phyloP scores from a whole-genome alignment of 1,284 basidiomycete genomes.

The Athelia sp. region DNA sequence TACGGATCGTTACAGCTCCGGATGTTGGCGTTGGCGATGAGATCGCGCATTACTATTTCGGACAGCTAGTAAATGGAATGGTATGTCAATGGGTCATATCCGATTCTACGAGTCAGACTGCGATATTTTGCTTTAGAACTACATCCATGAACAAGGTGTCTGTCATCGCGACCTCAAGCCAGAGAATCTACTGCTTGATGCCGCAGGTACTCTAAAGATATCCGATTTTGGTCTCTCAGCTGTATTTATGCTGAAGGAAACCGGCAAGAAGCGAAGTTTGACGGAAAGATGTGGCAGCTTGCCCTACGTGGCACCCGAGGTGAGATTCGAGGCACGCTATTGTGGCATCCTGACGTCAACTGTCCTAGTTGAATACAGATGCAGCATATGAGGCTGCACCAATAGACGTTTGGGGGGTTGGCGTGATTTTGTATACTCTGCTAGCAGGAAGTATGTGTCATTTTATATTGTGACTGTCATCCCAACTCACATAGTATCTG shows the following conservation, averaged over 20 bases:
- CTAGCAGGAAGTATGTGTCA: slow-evolving; percentile 87
- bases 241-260: slow-evolving; percentile 88
- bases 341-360: slow-evolving; percentile 1
- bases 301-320: slow-evolving; percentile 95
- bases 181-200: slow-evolving; percentile 86
- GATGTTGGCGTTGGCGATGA: slow-evolving; percentile 88
- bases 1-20: slow-evolving; percentile 49
- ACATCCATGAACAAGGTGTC: slow-evolving; percentile 87
- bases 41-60: slow-evolving; percentile 89
- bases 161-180: slow-evolving; percentile 97
- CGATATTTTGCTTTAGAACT: slow-evolving; percentile 48
- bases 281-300: slow-evolving; percentile 88
- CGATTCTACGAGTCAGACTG: not conserved
- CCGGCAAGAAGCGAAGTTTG: slow-evolving; percentile 64
- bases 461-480: no score
- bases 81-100: slow-evolving; percentile 30
- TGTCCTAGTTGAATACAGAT: slow-evolving; percentile 41
- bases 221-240: slow-evolving; percentile 95
- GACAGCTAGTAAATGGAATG: slow-evolving; percentile 81
- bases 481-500: no score
- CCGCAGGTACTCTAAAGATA: slow-evolving; percentile 80
- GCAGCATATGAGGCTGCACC: slow-evolving; percentile 84
- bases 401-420: slow-evolving; percentile 93
- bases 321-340: slow-evolving; percentile 28
- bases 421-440: slow-evolving; percentile 93